These are phyloP conservation scores for Alternaria viburni DNA, from an alignment of 2,329 filamentous ascomycete genomes.

Conservation along the genomic window DNA sequence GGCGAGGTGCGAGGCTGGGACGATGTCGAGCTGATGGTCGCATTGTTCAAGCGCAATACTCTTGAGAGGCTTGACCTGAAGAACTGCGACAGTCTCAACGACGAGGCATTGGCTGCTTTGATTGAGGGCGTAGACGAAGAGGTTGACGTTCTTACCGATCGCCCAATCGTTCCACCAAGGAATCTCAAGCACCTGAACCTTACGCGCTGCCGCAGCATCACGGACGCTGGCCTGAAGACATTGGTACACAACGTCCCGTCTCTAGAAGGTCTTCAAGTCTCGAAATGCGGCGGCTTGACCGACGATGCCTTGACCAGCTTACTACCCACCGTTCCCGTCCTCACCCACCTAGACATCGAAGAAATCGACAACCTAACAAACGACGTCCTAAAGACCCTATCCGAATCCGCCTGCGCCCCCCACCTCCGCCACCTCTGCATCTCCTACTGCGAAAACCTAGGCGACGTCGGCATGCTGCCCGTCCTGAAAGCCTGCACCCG, in stretches of 20 bases:
- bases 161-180: conserved; percentile 76
- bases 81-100: conserved; percentile 78
- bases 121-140: conserved; percentile 78
- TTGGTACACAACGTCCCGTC: conserved; percentile 78
- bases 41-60: conserved; percentile 79
- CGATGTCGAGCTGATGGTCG: conserved; percentile 71
- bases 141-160: conserved; percentile 79
- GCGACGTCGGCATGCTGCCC: conserved; percentile 83
- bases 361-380: conserved; percentile 83
- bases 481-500: conserved; percentile 76
- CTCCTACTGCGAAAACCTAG: conserved; percentile 86
- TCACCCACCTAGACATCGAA: conserved; percentile 90
- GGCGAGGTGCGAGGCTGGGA: conserved; percentile 84
- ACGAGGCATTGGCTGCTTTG: conserved; percentile 75
- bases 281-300: conserved; percentile 75
- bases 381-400: conserved; percentile 72
- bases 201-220: conserved; percentile 77
- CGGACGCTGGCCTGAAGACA: conserved; percentile 71
- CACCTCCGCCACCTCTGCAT: conserved; percentile 81
- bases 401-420: conserved; percentile 75
- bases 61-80: conserved; percentile 83
- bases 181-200: conserved; percentile 84
- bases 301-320: conserved; percentile 76
- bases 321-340: conserved; percentile 73
- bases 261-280: conserved; percentile 83